phyloP scores from a whole-genome alignment of 2,329 filamentous ascomycete species.

The Botrytis squamosa region DNA sequence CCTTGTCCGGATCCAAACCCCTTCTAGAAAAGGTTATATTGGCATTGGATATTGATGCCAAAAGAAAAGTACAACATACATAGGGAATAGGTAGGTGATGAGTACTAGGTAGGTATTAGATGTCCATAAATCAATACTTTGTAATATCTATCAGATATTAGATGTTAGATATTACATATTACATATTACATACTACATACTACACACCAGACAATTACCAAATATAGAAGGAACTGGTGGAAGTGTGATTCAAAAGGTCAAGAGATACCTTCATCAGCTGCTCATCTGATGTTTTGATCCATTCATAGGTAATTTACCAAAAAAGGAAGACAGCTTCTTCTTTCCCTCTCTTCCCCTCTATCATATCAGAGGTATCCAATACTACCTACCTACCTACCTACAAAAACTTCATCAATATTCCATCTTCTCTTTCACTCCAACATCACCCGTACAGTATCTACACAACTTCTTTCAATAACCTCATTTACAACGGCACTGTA shows the following conservation, averaged over 20 bases:
- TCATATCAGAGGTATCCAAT: too few relatives aligned
- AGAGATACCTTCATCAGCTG: background rate
- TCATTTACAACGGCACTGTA: background rate
- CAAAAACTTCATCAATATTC: background rate
- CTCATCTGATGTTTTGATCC: background rate
- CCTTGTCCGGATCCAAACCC: conserved; percentile 4
- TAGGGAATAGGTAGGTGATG: too few relatives aligned
- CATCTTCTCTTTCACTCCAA: background rate
- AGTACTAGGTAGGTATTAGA: background rate
- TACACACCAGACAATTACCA: background rate
- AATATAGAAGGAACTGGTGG: background rate
- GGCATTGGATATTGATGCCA: background rate
- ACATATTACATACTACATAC: background rate
- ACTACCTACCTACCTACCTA: background rate
- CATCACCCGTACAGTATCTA: background rate
- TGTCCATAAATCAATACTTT: background rate
- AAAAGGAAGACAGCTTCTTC: background rate
- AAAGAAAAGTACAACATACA: background rate
- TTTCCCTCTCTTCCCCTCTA: background rate
- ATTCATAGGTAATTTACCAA: background rate
- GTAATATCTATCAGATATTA: background rate
- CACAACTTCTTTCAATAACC: background rate
- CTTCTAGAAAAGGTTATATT: background rate
- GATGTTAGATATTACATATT: background rate
- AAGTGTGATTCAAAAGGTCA: conserved; percentile 2